Base-by-base conservation (phyloP, 108 stramenopile genomes). In the Seminavis robusta region DNA sequence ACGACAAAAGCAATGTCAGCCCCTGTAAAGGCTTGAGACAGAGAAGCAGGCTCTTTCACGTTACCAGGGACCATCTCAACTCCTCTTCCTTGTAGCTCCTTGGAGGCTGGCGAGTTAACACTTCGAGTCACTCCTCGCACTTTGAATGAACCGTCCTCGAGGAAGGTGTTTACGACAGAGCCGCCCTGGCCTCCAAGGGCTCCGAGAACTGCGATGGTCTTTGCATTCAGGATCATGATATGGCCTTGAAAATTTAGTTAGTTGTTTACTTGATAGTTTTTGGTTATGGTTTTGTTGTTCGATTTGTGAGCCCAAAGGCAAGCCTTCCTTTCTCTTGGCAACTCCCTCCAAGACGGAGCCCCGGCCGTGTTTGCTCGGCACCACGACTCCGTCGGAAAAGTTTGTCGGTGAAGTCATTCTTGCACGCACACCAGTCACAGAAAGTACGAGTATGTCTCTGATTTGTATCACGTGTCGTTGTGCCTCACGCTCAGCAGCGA, bases 1-100 rank as follows among this genome's bases (percentile, higher is more conserved):
- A 50, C 49, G 11, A 50, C 28, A 30, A 50, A 50, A 16, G 49
- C 49, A 30, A 30, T 20, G 7, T 50, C 24, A 9, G 49, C 49
- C 16, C 49, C 49, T 11, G 10, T 20, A 50, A 50, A 50, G 49
- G 49, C 49, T 30, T 26, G 24, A 28, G 49, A 50, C 49, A 50
- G 28, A 10, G 49, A 19, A 50, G 9, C 29, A 6, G 49, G 49
- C 16, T 50, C 29, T 30, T 50, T 50, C 7, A 16, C 16, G 16
- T 50, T 30, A 19, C 49, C 49, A 10, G 49, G 11, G 9, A 50
- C 49, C 24, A 50, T 30, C 28, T 50, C 49, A 9, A 30, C 49
- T 8, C 49, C 49, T 8, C 20, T 7, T 50, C 16, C 26, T 11
- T 28, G 9, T 5, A 50, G 26, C 6, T 19, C 49, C 26, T 50